These are phyloP conservation scores for Graphiopsis chlorocephala DNA, from an alignment of 2,329 filamentous ascomycete genomes.

Conservation along the genomic window DNA sequence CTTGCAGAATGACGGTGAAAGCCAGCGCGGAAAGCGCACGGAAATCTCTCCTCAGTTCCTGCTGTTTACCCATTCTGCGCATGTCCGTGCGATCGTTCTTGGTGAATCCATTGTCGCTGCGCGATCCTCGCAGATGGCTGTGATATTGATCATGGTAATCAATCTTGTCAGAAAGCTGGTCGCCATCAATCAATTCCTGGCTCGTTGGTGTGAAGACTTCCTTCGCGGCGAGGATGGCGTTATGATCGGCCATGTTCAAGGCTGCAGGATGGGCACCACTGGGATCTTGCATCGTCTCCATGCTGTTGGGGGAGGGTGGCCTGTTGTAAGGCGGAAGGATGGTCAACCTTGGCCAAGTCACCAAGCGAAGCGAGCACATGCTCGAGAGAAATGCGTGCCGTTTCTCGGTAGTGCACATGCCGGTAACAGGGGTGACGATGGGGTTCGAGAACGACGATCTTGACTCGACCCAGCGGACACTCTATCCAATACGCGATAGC, in stretches of 20 bases:
- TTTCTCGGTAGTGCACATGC: background rate
- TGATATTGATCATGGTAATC: slow-evolving; percentile 26
- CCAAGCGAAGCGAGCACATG: background rate
- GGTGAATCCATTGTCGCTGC: slow-evolving; percentile 19
- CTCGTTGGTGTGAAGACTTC: background rate
- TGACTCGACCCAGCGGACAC: background rate
- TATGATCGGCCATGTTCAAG: background rate
- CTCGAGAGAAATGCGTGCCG: background rate
- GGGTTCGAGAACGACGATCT: background rate
- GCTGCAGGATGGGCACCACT: background rate
- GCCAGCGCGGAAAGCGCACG: slow-evolving; percentile 39
- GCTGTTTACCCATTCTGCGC: slow-evolving; percentile 48
- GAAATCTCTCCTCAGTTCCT: slow-evolving; percentile 51
- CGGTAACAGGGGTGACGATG: slow-evolving; percentile 3
- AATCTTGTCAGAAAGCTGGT: slow-evolving; percentile 21
- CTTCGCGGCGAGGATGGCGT: background rate
- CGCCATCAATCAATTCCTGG: slow-evolving; percentile 18
- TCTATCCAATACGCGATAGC: slow-evolving; percentile 15
- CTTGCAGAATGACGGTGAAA: slow-evolving; percentile 26
- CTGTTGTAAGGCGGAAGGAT: slow-evolving; percentile 2
- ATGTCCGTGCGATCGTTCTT: slow-evolving; percentile 41
- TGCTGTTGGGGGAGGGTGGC: background rate
- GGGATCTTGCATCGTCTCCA: slow-evolving; percentile 1
- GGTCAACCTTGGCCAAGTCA: background rate
- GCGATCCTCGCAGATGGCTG: slow-evolving; percentile 20